Base-by-base conservation (phyloP, 805 yeast genomes). In the Cyberlindnera amylophila region DNA sequence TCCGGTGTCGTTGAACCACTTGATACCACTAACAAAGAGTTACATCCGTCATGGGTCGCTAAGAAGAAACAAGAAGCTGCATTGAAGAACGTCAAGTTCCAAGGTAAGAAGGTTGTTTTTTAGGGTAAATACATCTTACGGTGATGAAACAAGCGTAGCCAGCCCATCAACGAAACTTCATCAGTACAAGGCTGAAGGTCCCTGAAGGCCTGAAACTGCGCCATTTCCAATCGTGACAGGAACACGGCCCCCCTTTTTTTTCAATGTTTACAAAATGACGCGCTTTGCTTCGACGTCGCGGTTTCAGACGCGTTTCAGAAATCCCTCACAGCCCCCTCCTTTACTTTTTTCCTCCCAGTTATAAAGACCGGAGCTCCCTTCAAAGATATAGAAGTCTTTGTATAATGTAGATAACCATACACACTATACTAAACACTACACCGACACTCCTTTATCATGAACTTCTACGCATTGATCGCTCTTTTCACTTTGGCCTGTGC, bases 1-100 rank as follows among this genome's bases (percentile, higher is more conserved):
- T 38, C 39, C 12, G 28, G 54, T 37, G 35, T 58, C 49, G 15
- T 53, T 26, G 45, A 36, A 15, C 36, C 46, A 11, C 17, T 34
- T 26, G 38, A 45, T 31, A 31, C 44, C 42, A 31, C 19, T 1
- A 32, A 29, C 9, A 49, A 44, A 46, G 49, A 51, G 6, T 49
- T 85, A 50, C 99, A 93, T 75, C 99, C 99, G n/a, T 93, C 99
- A 2, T 93, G 99, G 99, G 82, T 78, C 54, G 99, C 99, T 17
- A 86, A 86, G 68, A 79, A 76, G 67, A 65, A 75, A 49, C 86
- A 81, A 21, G 84, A 86, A 57, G 85, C 83, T 52, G 76, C 78
- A 39, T 61, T 70, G 50, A 76, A 79, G 64, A 75, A 77, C 44
- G 81, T 73, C 37, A 79, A 81, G 59, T 89, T 89, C 59, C 63